Evolutionary conservation across 495 filamentous ascomycete genomes (phyloP).

Genomic region (Immersiella caudata): DNA sequence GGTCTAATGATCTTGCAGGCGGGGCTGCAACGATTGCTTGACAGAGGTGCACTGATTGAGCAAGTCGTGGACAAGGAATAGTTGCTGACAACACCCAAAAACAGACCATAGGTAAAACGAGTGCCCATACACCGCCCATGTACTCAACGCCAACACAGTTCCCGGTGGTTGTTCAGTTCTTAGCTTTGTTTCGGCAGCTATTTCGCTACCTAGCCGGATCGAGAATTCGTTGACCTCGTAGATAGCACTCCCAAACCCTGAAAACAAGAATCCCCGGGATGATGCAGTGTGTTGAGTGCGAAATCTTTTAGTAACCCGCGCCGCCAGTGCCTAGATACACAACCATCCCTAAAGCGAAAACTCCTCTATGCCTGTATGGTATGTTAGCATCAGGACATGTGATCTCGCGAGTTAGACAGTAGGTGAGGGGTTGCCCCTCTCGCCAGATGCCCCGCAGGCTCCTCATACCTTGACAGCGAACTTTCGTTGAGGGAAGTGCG

Average conservation of each 20-base stretch:
- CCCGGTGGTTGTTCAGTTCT: conserved; percentile 34
- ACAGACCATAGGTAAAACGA: neutral
- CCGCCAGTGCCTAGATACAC: conserved; percentile 40
- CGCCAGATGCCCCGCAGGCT: neutral
- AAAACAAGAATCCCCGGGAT: conserved; percentile 43
- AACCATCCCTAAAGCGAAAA: conserved; percentile 34
- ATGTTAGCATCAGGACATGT: conserved; percentile 27
- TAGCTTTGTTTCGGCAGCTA: conserved; percentile 42
- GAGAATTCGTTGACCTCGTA: conserved; percentile 40
- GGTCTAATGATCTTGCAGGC: neutral
- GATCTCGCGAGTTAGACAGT: neutral
- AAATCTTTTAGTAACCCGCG: conserved; percentile 41
- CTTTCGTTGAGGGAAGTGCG: conserved; percentile 97
- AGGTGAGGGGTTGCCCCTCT: neutral
- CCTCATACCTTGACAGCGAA: conserved; percentile 90
- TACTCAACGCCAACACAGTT: conserved; percentile 8
- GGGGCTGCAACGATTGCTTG: neutral
- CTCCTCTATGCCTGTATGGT: conserved; percentile 32
- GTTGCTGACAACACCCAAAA: neutral
- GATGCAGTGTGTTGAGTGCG: conserved; percentile 41
- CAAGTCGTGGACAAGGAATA: neutral
- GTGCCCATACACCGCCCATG: conserved; percentile 4
- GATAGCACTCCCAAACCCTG: conserved; percentile 39
- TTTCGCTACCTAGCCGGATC: conserved; percentile 40
- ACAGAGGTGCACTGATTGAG: neutral